These are phyloP conservation scores for Aphelidium insulamus DNA, from an alignment of 371 early-diverging fungal species.

Conservation along the genomic window DNA sequence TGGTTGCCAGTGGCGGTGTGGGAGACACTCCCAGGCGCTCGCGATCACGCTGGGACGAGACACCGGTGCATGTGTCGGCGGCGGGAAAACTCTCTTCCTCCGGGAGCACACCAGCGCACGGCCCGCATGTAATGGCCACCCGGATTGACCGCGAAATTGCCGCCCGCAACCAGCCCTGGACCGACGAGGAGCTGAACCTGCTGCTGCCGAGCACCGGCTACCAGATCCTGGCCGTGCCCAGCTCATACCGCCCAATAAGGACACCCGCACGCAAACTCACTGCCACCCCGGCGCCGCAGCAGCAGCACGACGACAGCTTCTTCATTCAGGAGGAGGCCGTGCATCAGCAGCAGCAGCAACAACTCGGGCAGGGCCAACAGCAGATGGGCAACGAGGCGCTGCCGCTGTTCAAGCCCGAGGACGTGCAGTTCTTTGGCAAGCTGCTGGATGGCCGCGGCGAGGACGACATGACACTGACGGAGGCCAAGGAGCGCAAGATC, in stretches of 20 bases:
- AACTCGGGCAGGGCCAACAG: constrained; percentile 19
- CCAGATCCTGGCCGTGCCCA: constrained; percentile 70
- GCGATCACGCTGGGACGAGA: too few species aligned
- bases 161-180: constrained; percentile 50
- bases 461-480: constrained; percentile 55
- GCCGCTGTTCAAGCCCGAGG: constrained; percentile 89
- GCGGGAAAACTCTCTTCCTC: too few species aligned
- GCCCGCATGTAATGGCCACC: constrained; percentile 23
- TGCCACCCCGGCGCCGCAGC: constrained; percentile 79
- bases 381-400: constrained; percentile 56
- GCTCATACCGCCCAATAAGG: constrained; percentile 74
- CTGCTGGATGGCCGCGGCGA: constrained; percentile 70
- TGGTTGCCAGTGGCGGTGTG: too few species aligned
- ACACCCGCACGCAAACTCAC: constrained; percentile 85
- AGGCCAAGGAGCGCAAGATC: constrained; percentile 82
- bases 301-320: constrained; percentile 42
- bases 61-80: too few species aligned
- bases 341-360: background rate
- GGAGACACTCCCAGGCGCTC: too few species aligned
- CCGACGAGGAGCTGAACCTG: constrained; percentile 83
- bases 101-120: constrained; percentile 7
- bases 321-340: constrained; percentile 46
- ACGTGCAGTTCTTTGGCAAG: constrained; percentile 89
- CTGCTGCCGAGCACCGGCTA: constrained; percentile 82
- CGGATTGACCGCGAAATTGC: constrained; percentile 73